Percentiles rank a stretch among this genome's conserved stretches.
phyloP scores from a whole-genome alignment of 495 filamentous ascomycete genomes.

The Pyrenula massariospora region DNA sequence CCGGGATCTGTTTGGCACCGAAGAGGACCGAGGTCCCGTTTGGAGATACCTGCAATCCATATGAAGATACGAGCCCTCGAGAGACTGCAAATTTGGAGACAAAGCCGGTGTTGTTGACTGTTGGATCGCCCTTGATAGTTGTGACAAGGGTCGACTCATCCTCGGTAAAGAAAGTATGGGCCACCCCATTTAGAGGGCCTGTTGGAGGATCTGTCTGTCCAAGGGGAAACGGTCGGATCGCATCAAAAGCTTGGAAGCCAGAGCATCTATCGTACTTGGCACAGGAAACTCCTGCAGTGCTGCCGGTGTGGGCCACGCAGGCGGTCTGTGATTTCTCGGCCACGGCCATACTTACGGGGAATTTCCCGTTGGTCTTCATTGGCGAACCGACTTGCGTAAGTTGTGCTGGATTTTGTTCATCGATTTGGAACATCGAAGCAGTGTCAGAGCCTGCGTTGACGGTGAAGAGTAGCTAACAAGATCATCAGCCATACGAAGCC shows the following conservation, averaged over 20 bases:
- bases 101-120: slow-evolving; percentile 40
- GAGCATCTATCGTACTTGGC: slow-evolving; percentile 18
- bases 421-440: slow-evolving; percentile 40
- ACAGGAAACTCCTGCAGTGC: slow-evolving; percentile 41
- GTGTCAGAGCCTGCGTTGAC: slow-evolving; percentile 53
- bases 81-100: slow-evolving; percentile 33
- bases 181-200: slow-evolving; percentile 41
- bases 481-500: neutral
- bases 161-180: slow-evolving; percentile 41
- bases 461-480: slow-evolving; percentile 29
- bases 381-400: slow-evolving; percentile 31
- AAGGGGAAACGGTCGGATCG: slow-evolving; percentile 32
- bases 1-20: slow-evolving; percentile 32
- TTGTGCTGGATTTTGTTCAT: slow-evolving; percentile 26
- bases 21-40: slow-evolving; percentile 42
- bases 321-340: slow-evolving; percentile 32
- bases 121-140: slow-evolving; percentile 44
- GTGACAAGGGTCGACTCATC: slow-evolving; percentile 37
- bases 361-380: slow-evolving; percentile 34
- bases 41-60: slow-evolving; percentile 22
- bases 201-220: slow-evolving; percentile 32
- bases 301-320: slow-evolving; percentile 43
- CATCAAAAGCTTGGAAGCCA: slow-evolving; percentile 24
- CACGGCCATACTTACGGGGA: slow-evolving; percentile 43
- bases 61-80: slow-evolving; percentile 7